Percentiles rank a stretch among this genome's conserved stretches.
These are phyloP conservation scores for Mycena capillaripes DNA, from an alignment of 768 basidiomycete species.

Conservation along the genomic window DNA sequence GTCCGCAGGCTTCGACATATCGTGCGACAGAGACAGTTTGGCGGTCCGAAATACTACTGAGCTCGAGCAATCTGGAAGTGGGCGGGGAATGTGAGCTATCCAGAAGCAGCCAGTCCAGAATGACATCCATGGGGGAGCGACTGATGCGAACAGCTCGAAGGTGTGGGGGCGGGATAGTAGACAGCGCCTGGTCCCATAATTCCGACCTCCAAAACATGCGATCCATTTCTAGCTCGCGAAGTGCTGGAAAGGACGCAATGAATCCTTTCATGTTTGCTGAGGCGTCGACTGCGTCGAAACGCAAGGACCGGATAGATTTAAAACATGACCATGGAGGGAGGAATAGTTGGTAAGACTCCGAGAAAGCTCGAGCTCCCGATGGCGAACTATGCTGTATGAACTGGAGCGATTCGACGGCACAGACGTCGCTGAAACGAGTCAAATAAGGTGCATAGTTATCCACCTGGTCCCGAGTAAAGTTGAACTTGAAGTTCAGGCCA, in stretches of 20 bases:
- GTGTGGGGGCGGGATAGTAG: not conserved
- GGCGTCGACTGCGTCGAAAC: not conserved
- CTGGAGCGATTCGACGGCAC: not conserved
- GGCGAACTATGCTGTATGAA: not conserved
- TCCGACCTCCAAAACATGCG: not conserved
- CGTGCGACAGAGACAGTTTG: not conserved
- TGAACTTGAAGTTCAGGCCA: not conserved
- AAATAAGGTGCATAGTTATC: not conserved
- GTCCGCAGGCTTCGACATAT: not conserved
- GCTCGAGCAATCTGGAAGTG: not conserved
- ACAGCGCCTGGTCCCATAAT: not conserved
- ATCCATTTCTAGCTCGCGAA: slow-evolving; percentile 6
- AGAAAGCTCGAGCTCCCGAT: not conserved
- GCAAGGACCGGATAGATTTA: not conserved
- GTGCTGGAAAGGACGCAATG: slow-evolving; percentile 8
- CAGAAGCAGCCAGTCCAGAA: slow-evolving; percentile 4
- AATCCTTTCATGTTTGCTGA: not conserved
- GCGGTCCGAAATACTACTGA: not conserved
- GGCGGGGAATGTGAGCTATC: not conserved
- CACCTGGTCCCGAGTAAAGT: not conserved
- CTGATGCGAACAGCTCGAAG: not conserved
- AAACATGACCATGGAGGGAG: slow-evolving; percentile 2
- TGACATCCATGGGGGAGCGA: not conserved
- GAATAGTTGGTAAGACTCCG: not conserved
- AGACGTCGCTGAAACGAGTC: not conserved